Percentiles rank a stretch among this genome's conserved stretches.
These are phyloP conservation scores for Colletotrichum tropicale DNA, from an alignment of 2,329 filamentous ascomycete species.

Conservation along the genomic window DNA sequence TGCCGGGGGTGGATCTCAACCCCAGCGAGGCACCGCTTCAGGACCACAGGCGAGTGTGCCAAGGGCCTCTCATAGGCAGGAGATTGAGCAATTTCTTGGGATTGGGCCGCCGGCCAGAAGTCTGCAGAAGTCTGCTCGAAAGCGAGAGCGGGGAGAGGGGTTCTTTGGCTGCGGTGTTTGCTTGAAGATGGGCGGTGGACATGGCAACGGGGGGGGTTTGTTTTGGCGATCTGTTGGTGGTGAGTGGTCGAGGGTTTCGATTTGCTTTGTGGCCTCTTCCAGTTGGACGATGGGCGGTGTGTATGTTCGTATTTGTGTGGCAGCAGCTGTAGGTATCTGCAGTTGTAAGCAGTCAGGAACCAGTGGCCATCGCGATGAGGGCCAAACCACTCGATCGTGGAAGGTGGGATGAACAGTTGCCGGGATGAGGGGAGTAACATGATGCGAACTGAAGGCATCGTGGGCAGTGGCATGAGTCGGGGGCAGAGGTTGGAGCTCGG, in stretches of 20 bases:
- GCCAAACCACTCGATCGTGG: background rate
- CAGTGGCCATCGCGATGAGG: background rate
- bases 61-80: conserved; percentile 31
- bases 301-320: background rate
- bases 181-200: background rate
- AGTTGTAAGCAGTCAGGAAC: background rate
- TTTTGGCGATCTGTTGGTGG: conserved; percentile 16
- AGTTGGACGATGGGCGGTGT: background rate
- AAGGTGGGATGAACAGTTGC: background rate
- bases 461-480: background rate
- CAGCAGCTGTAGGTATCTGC: background rate
- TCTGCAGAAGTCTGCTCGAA: background rate
- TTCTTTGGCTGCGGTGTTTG: background rate
- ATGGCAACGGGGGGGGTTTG: conserved; percentile 9
- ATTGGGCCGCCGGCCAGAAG: conserved; percentile 27
- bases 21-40: conserved; percentile 14
- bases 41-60: background rate
- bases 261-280: conserved; percentile 1
- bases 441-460: background rate
- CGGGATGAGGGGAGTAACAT: background rate
- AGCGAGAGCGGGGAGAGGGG: background rate
- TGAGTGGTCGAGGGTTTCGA: background rate
- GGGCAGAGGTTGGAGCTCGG: conserved; percentile 6
- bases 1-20: conserved; percentile 15
- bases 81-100: conserved; percentile 31